phyloP scores from a whole-genome alignment of 345 rosid species.

The Capsella bursapastoris region DNA sequence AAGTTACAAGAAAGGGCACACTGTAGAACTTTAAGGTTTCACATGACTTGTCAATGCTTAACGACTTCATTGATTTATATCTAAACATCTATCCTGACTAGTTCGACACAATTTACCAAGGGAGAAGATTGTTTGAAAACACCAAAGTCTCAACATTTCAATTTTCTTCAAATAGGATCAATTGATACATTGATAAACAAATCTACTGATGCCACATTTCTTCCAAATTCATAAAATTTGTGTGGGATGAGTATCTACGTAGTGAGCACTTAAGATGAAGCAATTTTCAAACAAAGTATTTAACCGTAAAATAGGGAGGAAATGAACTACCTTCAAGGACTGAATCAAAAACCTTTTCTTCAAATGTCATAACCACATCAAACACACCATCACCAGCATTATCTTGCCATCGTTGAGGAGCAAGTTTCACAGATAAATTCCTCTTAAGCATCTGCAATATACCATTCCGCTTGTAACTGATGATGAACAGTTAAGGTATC shows the following conservation, averaged over 20 bases:
- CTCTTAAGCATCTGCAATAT: constrained; percentile 96
- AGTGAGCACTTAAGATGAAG: not conserved
- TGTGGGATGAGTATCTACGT: not conserved
- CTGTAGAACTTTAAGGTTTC: not conserved
- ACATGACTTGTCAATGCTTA: not conserved
- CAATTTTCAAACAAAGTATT: not conserved
- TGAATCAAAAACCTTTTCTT: constrained; percentile 93
- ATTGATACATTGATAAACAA: not conserved
- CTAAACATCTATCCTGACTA: constrained; percentile 2
- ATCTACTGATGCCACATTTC: not conserved
- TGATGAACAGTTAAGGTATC: constrained; percentile 30
- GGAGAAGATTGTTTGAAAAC: not conserved
- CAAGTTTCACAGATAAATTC: constrained; percentile 70
- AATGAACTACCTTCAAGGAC: constrained; percentile 72
- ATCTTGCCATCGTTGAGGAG: constrained; percentile 98
- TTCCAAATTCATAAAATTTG: not conserved
- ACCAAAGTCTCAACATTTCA: not conserved
- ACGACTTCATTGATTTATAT: not conserved
- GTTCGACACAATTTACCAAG: not conserved
- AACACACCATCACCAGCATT: constrained; percentile 88
- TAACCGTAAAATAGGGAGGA: not conserved
- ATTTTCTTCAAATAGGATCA: not conserved
- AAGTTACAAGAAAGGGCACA: not conserved
- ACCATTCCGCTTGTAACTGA: constrained; percentile 92
- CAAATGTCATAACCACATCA: constrained; percentile 79